A percentile compares a stretch with the other conserved stretches of the same genome.
phyloP scores from a whole-genome alignment of 73 alveolate species.

The Tetrahymena malaccensis region DNA sequence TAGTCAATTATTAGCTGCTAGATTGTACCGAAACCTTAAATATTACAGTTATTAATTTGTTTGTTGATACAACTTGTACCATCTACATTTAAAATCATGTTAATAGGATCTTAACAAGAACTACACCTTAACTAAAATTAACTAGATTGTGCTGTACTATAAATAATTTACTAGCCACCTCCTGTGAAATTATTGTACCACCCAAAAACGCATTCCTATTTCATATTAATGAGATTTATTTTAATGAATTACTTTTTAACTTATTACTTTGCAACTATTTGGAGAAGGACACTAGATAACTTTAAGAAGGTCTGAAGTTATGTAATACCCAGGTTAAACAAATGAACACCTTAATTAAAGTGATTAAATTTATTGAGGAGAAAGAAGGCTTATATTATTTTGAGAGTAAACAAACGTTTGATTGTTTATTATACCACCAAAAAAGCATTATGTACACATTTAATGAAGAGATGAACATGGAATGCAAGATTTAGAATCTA shows the following conservation, averaged over 20 bases:
- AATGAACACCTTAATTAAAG: neutral
- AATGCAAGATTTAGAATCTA: neutral
- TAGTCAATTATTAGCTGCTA: neutral
- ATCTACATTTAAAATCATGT: neutral
- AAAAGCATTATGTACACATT: neutral
- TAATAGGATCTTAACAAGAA: neutral
- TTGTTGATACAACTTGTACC: neutral
- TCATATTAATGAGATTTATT: neutral
- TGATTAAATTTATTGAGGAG: neutral
- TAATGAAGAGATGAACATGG: neutral
- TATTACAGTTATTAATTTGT: neutral
- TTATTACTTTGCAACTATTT: neutral
- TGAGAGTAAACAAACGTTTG: neutral
- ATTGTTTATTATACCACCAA: neutral
- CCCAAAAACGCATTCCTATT: neutral
- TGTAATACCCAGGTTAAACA: neutral
- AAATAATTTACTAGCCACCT: neutral
- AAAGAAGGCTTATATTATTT: neutral
- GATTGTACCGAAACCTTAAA: neutral
- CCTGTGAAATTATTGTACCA: neutral
- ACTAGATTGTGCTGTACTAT: neutral
- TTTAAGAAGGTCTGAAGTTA: neutral
- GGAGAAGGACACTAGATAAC: neutral
- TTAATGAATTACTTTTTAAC: no score
- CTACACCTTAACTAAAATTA: neutral